Conservation (phyloP, 2,329 filamentous ascomycete genomes). For the Penicillium rolfsii region DNA sequence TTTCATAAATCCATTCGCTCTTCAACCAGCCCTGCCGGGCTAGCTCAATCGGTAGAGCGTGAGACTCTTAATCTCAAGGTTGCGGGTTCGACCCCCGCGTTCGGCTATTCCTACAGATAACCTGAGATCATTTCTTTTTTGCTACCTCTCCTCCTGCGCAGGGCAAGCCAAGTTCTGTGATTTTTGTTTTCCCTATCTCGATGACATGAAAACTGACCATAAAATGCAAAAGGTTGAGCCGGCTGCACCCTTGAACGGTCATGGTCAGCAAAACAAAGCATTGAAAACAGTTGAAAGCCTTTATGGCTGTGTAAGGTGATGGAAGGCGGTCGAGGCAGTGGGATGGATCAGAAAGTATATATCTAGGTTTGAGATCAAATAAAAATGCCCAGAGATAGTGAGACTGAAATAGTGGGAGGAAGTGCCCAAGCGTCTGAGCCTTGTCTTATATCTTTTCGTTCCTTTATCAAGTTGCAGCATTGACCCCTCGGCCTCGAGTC, state of each 20-base stretch:
- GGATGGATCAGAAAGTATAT: neutral
- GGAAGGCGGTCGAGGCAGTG: neutral
- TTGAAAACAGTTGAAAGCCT: neutral
- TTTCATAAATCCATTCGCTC: neutral
- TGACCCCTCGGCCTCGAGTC: neutral
- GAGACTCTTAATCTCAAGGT: slow-evolving; percentile 54
- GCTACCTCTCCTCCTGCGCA: neutral
- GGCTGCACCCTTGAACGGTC: neutral
- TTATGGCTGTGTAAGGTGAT: neutral
- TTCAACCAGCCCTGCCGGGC: slow-evolving; percentile 41
- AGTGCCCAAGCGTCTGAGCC: too few relatives aligned
- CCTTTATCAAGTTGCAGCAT: neutral
- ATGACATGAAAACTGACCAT: neutral
- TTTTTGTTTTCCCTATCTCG: neutral
- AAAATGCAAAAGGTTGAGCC: neutral
- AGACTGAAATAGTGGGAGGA: neutral
- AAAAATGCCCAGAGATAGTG: neutral
- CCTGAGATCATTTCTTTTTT: slow-evolving; percentile 3
- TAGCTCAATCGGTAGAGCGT: slow-evolving; percentile 58
- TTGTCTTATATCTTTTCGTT: neutral
- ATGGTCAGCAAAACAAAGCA: neutral
- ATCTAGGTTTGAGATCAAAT: too few relatives aligned
- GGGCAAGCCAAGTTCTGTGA: neutral
- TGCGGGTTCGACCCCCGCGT: slow-evolving; percentile 50
- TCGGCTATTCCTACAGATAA: slow-evolving; percentile 36